These are phyloP conservation scores for Canna indica DNA, from an alignment of 176 grass and related monocot species.

Conservation along the genomic window DNA sequence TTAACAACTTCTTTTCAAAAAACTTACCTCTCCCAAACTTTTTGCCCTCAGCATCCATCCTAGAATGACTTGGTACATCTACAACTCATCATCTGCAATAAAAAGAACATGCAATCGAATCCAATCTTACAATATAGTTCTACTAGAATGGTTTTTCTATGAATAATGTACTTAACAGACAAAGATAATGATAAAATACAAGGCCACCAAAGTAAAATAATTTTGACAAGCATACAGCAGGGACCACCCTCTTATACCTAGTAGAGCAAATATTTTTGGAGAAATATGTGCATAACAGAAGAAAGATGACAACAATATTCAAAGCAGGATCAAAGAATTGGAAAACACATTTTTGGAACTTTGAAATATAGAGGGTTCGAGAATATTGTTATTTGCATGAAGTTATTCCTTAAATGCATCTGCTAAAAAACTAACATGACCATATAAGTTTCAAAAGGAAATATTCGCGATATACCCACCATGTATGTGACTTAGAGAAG, in stretches of 20 bases:
- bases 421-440: neutral
- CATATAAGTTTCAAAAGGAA: neutral
- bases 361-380: neutral
- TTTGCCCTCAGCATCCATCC: constrained; percentile 52
- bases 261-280: no score
- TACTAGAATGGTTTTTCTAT: no score
- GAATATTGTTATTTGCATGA: neutral
- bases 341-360: neutral
- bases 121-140: no score
- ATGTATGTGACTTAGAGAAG: neutral
- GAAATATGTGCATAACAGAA: neutral
- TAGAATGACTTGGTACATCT: constrained; percentile 21
- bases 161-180: no score
- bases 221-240: no score
- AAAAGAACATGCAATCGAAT: neutral
- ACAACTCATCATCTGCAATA: constrained; percentile 22
- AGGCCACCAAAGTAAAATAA: no score
- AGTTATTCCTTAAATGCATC: neutral
- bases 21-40: constrained; percentile 65
- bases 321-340: neutral
- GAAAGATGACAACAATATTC: no score
- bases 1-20: neutral
- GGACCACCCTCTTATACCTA: no score
- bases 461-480: neutral
- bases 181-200: no score